phyloP scores from a whole-genome alignment of 805 yeast species.

The Kazachstania viticola region DNA sequence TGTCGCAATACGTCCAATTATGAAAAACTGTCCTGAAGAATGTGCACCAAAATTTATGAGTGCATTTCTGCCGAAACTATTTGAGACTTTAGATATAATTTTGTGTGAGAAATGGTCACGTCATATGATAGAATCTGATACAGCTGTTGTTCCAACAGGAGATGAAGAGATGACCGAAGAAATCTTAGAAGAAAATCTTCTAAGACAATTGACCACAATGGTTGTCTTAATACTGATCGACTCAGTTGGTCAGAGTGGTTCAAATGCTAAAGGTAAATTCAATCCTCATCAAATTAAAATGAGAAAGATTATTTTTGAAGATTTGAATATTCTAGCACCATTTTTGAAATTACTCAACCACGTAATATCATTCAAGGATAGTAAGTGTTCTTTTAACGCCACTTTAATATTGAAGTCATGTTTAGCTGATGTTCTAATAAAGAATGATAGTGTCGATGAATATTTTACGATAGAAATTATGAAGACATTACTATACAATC shows the following conservation, averaged over 20 bases:
- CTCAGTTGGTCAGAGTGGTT: slow-evolving; percentile 67
- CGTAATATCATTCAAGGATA: slow-evolving; percentile 72
- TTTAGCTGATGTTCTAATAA: slow-evolving; percentile 53
- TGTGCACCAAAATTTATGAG: slow-evolving; percentile 59
- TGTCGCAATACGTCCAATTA: slow-evolving; percentile 72
- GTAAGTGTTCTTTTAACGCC: slow-evolving; percentile 86
- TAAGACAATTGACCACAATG: slow-evolving; percentile 87
- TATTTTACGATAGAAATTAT: slow-evolving; percentile 39
- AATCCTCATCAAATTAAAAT: slow-evolving; percentile 54
- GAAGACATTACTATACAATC: slow-evolving; percentile 55
- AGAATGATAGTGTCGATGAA: slow-evolving; percentile 68
- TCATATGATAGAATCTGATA: slow-evolving; percentile 28
- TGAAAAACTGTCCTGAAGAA: slow-evolving; percentile 76
- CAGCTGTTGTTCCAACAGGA: slow-evolving; percentile 44
- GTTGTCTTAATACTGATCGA: slow-evolving; percentile 81
- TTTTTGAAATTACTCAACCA: slow-evolving; percentile 65
- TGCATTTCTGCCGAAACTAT: slow-evolving; percentile 66
- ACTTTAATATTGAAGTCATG: slow-evolving; percentile 69
- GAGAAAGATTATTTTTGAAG: slow-evolving; percentile 52
- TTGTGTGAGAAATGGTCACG: slow-evolving; percentile 63
- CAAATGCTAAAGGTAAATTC: slow-evolving; percentile 27
- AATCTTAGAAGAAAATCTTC: slow-evolving; percentile 93
- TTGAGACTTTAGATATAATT: slow-evolving; percentile 62
- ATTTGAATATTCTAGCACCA: slow-evolving; percentile 62
- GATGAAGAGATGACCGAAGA: slow-evolving; percentile 89